Base-by-base conservation (phyloP, 768 basidiomycete genomes). In the Agrocybe praecox region DNA sequence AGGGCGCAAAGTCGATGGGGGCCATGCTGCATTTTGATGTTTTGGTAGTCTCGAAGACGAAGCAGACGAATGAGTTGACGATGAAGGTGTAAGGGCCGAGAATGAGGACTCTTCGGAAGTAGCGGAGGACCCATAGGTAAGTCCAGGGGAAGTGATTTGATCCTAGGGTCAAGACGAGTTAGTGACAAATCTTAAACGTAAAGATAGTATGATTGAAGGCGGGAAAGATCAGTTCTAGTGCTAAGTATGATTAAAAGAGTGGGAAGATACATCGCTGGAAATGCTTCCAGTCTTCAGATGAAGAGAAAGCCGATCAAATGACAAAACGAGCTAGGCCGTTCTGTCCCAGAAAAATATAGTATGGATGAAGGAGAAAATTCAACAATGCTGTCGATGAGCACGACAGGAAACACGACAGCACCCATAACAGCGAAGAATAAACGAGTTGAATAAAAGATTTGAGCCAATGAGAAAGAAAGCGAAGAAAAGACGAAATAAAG, bases 101-200 rank as follows among this genome's bases (percentile, higher is more conserved):
- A 60, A 65, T 36, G 66, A 59, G 9, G 65, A 72, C 59, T 74
- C 74, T 43, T 75, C 74, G 34, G 69, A 74, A 46, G 66, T 71
- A 17, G 62, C 70, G 48, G 69, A 76, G 60, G 67, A 72, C 40
- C 66, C 65, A 51, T 70, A 64, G n/a, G 71, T 72, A n/a, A 74
- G 56, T 4, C 62, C 64, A 11, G 73, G 74, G 17, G 75, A 74
- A 46, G 60, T 44, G 5, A 55, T 48, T 23, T 65, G 57, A 46
- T 69, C 63, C 66, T 68, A 58, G 44, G 46, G 40, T 42, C 22
- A 23, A 32, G 18, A 40, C 58, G 18, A 53, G 57, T 65, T 17
- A 47, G 49, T 57, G 34, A 53, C 19, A 14, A 33, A 17, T 24
- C 19, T 58, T 44, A 43, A 46, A 34, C 47, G 57, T n/a, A 33